Evolutionary conservation across 768 basidiomycete species (phyloP).

Genomic region (Tylopilus plumbeoviolaceoides): DNA sequence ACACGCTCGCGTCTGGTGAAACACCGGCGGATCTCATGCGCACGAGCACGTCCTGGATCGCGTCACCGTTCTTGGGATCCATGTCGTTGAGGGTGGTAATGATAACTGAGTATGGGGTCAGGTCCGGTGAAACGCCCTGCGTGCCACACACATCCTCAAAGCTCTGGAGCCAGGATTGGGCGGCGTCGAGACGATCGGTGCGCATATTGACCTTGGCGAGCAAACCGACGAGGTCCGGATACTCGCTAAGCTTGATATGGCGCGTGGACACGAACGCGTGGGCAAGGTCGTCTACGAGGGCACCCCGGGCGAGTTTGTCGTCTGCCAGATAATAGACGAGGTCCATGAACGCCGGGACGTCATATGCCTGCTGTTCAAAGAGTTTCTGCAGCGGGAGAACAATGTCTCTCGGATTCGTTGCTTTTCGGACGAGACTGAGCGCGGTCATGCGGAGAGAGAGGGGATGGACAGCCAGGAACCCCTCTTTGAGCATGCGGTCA

Average conservation of each 20-base stretch:
- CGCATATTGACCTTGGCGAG: conserved; percentile 37
- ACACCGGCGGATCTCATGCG: conserved; percentile 38
- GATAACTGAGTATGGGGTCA: conserved; percentile 37
- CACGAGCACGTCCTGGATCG: conserved; percentile 35
- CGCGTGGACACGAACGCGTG: conserved; percentile 18
- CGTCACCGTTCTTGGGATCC: conserved; percentile 25
- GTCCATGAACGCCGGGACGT: conserved; percentile 24
- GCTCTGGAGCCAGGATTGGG: conserved; percentile 28
- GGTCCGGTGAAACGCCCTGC: conserved; percentile 10
- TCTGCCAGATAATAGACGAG: conserved; percentile 21
- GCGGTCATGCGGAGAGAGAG: conserved; percentile 42
- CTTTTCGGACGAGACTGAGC: conserved; percentile 21
- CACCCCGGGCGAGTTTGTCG: conserved; percentile 10
- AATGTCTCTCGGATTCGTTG: background rate
- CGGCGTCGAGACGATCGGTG: conserved; percentile 28
- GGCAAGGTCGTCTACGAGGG: conserved; percentile 21
- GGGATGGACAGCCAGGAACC: conserved; percentile 34
- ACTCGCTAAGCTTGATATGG: conserved; percentile 23
- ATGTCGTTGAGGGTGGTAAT: conserved; percentile 35
- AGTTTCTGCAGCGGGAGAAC: conserved; percentile 5
- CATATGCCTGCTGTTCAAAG: conserved; percentile 17
- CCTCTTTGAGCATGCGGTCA: conserved; percentile 38
- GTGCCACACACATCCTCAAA: conserved; percentile 22
- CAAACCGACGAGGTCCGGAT: conserved; percentile 32
- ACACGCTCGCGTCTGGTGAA: conserved; percentile 36